Evolutionary conservation across 2,329 filamentous ascomycete species (phyloP), one percentile per base, ranked within the genome.

Genomic region (Ceratocystis cacaofunesta): DNA sequence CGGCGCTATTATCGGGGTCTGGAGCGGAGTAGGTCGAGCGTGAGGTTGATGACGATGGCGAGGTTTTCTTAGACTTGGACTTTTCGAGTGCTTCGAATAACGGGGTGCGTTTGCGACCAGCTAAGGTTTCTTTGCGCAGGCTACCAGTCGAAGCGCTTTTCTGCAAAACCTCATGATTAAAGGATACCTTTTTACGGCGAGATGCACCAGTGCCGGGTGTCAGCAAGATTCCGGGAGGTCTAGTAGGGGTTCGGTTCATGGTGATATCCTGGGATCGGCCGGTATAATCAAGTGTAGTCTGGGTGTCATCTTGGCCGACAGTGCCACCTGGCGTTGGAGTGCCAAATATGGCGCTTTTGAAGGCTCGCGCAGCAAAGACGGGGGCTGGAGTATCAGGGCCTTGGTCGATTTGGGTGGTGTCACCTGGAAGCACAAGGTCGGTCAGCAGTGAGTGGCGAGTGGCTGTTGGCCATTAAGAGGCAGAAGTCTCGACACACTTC

Each of bases 321-420:
- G 36, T 41, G 10, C 50, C 65, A 5, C 61, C 71, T 62, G 75
- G 74, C 15, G 76, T 75, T 10, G 83, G 82, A 2, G 82, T 83
- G 50, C 85, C 85, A 70, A 86, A 87, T 58, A 87, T 73, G 30
- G 82, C 84, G 69, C 79, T 84, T 70, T 82, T 85, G 71, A 87
- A 76, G 5, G 85, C 85, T 67, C 85, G 80, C 46, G 84, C 84
- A 1, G 84, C 85, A 71, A 87, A 87, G 0, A 87, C 80, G 1
- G 85, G 84, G 0, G 83, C 85, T 5, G 85, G 85, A 17, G 85
- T 87, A 69, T 87, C 84, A 48, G 84, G 84, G 19, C 57, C 66
- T 41, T 77, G 77, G 17, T 87, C 84, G 50, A 81, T 69, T 68
- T 80, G 79, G 0, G 78, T 78, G 2, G 70, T 77, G 58, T 78